Conservation (phyloP, 1,284 basidiomycete genomes). For the Boletus mariae region DNA sequence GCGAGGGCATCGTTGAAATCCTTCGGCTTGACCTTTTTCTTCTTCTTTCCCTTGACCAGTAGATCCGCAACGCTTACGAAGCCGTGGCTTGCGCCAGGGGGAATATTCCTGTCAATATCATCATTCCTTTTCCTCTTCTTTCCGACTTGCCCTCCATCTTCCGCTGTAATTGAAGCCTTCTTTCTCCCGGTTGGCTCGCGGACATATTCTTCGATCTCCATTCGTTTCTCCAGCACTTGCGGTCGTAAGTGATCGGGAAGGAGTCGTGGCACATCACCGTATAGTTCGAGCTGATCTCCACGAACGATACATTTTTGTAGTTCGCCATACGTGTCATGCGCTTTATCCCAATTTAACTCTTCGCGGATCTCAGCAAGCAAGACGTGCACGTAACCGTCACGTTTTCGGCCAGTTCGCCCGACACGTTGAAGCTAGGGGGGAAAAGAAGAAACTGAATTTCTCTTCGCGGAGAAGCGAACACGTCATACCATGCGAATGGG, state of each 20-base stretch:
- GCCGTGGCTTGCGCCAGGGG: constrained; percentile 55
- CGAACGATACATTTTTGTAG: constrained; percentile 88
- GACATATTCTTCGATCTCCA: constrained; percentile 75
- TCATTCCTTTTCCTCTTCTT: constrained; percentile 71
- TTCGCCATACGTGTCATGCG: constrained; percentile 83
- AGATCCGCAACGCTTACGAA: constrained; percentile 65
- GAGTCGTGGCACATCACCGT: constrained; percentile 85
- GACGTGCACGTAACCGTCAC: constrained; percentile 87
- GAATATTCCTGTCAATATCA: constrained; percentile 63
- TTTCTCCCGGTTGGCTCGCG: constrained; percentile 46
- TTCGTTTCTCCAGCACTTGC: constrained; percentile 72
- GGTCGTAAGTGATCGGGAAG: constrained; percentile 80
- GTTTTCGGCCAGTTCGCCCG: constrained; percentile 93
- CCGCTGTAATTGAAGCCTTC: constrained; percentile 30
- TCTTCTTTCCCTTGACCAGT: constrained; percentile 40
- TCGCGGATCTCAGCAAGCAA: constrained; percentile 92
- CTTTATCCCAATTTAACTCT: constrained; percentile 88
- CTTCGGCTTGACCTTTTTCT: constrained; percentile 43
- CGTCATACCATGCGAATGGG: constrained; percentile 88
- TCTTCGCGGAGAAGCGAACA: background rate
- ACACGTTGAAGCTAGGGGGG: constrained; percentile 83
- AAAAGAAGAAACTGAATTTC: background rate
- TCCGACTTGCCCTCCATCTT: constrained; percentile 26
- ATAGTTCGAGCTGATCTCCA: constrained; percentile 87
- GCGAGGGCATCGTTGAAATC: constrained; percentile 39